Percentiles rank a stretch among this genome's conserved stretches.
These are phyloP conservation scores for Cordyceps javanica DNA, from an alignment of 2,329 filamentous ascomycete genomes.

Conservation along the genomic window DNA sequence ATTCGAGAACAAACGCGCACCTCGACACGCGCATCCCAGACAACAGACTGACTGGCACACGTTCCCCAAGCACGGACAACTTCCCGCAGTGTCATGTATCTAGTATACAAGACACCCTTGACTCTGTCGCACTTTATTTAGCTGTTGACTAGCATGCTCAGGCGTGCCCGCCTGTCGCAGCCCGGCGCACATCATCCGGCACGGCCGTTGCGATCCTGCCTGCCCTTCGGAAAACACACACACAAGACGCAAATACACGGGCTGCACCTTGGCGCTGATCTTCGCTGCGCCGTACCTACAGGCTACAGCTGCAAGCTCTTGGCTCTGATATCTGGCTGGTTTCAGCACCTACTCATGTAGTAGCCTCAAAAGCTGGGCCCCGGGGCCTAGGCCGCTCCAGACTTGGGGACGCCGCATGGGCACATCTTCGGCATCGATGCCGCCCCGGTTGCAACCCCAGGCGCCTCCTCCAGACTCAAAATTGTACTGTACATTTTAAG, in stretches of 20 bases:
- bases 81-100: background rate
- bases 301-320: background rate
- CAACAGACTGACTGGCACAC: background rate
- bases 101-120: background rate
- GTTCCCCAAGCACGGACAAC: background rate
- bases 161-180: background rate
- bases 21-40: background rate
- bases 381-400: slow-evolving; percentile 8
- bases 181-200: background rate
- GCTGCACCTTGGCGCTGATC: background rate
- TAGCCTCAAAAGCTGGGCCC: background rate
- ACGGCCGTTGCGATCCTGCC: background rate
- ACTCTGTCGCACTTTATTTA: background rate
- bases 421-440: slow-evolving; percentile 3
- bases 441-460: background rate
- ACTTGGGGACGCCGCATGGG: background rate
- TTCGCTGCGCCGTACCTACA: background rate
- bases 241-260: too few species aligned
- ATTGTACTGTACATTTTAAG: too few species aligned
- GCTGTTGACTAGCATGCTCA: background rate
- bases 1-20: background rate
- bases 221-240: too few species aligned
- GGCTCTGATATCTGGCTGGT: background rate
- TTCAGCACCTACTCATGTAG: background rate
- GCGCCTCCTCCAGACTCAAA: background rate